Base-by-base conservation (phyloP, 805 yeast genomes). In the Myxozyma melibiosi region DNA sequence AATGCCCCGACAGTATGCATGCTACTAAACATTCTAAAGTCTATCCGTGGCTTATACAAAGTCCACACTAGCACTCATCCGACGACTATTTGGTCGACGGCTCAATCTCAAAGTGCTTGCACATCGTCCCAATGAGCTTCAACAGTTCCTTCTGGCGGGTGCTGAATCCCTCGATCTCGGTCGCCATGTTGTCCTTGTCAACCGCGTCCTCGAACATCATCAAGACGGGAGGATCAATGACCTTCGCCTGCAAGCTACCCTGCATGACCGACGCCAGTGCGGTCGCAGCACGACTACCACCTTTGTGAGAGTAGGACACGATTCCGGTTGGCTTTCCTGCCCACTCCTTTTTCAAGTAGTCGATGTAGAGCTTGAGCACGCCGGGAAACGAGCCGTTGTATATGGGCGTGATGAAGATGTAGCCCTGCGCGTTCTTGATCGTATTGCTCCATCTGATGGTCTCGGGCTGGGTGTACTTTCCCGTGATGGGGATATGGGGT, bases 351-450 rank as follows among this genome's bases (percentile, higher is more conserved):
- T 40, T 73, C 27, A 75, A 62, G 41, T 67, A 68, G 54, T 75
- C 78, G 16, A 75, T 50, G 4, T 76, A 75, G 50, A 73, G 72
- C 61, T 75, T 74, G 43, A 75, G 62, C 11, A 62, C 66, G 1
- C 74, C 76, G 8, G 78, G 76, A 45, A 67, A 68, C 6, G 76
- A 70, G 65, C 72, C 65, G 53, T 75, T 75, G 63, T 74, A 75
- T 53, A 73, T 71, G 9, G 78, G 77, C 8, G 73, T 53, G 8
- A 75, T 70, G 49, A 75, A 67, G n/a, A 75, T 64, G 56, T 68
- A 66, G 2, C 67, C 77, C 43, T 65, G 35, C 8, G 60, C 60
- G 22, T 9, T 13, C 31, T 11, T n/a, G 34, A 56, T 38, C 20
- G 40, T 51, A 3, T 35, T 20, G 24, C 57, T 51, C 57, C 53